Base-by-base conservation (phyloP, 345 rosid genomes). In the Salix suchowensis region DNA sequence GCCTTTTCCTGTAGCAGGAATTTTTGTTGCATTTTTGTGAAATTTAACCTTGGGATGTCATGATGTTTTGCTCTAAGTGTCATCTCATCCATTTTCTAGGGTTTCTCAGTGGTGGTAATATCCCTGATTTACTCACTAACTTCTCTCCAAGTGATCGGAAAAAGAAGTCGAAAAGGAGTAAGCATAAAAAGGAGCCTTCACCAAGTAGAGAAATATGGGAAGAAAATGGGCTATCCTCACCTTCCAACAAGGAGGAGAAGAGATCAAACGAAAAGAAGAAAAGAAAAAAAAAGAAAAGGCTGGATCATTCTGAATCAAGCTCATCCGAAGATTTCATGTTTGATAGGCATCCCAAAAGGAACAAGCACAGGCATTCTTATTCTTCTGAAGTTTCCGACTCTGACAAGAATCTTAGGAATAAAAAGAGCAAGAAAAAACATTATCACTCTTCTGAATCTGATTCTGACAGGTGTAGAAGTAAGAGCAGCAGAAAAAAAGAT, bases 61-160 rank as follows among this genome's bases (percentile, higher is more conserved):
- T 50, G 70, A 2, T 30, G 40, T 66, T 66, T 9, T 28, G 42
- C 36, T 66, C 40, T 12, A 34, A 34, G 18, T 46, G 58, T 42
- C 50, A 54, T 77, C 44, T 21, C 67, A 28, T 62, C 68, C 68
- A 74, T 54, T 70, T 72, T 80, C 28, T 80, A 96, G 98, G 99
- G 65, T 96, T 96, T 86, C 97, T 96, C 46, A 70, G 87, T 32
- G 90, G 84, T 67, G 89, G 79, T 30, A 81, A 73, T 83, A 81
- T 96, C 65, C 96, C 99, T 0, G 78, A 88, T 79, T 81, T 91
- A 73, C 84, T 96, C 83, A 78, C 88, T 62, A 85, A 70, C 76
- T 84, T 81, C 24, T 48, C 88, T 72, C 79, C 92, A 24, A 73
- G 81, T 54, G 88, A 91, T 78, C 83, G 74, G 46, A 82, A 66